Base-by-base conservation (phyloP, 495 filamentous ascomycete genomes). In the Diplogelasinospora grovesii region DNA sequence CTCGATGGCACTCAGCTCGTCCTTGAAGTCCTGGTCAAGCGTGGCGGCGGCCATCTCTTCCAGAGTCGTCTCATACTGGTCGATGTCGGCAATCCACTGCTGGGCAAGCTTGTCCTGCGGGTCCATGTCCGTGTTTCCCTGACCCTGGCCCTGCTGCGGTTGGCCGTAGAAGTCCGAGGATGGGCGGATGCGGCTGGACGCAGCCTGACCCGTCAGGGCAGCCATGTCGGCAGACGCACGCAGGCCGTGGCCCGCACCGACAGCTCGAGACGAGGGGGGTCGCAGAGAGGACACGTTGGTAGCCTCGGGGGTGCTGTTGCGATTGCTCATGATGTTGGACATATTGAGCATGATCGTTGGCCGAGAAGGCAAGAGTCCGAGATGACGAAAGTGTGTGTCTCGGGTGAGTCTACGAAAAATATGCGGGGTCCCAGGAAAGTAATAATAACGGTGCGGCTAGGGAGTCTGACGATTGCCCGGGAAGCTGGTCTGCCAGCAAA, bases 31-130 rank as follows among this genome's bases (percentile, higher is more conserved):
- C 65, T 98, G 93, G 61, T 98, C 92, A 23, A 97, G 70, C 8
- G 93, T 95, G 32, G 93, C 92, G 22, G 90, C 89, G 14, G 92
- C 93, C 92, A 98, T 98, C 61, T 98, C 92, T 61, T 97, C 93
- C 53, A 98, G 64, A 3, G 92, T 98, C 30, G 77, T 93, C 73
- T 98, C 92, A 51, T 95, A 95, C 60, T 95, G 90, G 55, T 98
- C 92, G 52, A 98, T 96, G 53, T 98, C 92, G 25, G 90, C 86
- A 37, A 98, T 88, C 92, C 93, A 98, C 59, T 98, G 89, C 66
- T 95, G 88, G 34, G 92, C 88, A 23, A 89, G 85, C 66, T 88
- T 89, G 53, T 97, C 93, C 61, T 87, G 74, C 15, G 84, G 79
- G 64, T 97, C 92, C 29, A 63, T 56, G 43, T 95, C 88, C 19